Base-by-base conservation (phyloP, 129 eudicot species). In the Glebionis coronaria region DNA sequence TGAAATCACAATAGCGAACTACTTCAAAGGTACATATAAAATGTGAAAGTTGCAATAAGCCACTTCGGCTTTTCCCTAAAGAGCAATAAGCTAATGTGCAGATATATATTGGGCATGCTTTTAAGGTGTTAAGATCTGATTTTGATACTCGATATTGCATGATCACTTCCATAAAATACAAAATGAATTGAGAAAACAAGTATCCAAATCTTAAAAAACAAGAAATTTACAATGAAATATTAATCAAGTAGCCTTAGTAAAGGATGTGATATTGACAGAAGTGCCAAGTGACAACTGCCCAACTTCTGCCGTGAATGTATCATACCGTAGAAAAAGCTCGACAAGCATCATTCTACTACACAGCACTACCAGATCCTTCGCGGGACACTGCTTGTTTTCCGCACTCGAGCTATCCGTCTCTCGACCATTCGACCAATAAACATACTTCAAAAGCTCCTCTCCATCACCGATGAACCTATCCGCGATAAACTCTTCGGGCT, bases 381-480 rank as follows among this genome's bases (percentile, higher is more conserved):
- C 94, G 16, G 89, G 84, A 75, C 90, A 85, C 29, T 85, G 91
- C 59, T 87, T 87, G 20, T 84, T 68, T 3, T 73, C 85, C 31
- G 70, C 78, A 19, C 73, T 62, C 28, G 90, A 85, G 47, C 70
- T 65, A 0, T 87, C 85, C 2, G 78, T 81, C 38, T 87, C 95
- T 44, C 79, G 68, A 40, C 81, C 95, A 68, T 87, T 87, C 35
- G 95, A 87, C 95, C 95, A 87, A 56, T 79, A 87, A 4, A 87
- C 88, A 56, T 87, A 84, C 70, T 70, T 66, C 4, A 87, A 4
- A 60, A 84, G 50, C 71, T 75, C 71, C 71, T 84, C 95, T 1
- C 95, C 95, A 0, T 84, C 83, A 8, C 90, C 90, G 13, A 87
- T 76, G 40, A 87, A 87, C 59, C 95, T 81, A 18, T 87, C 90